A percentile compares a stretch with the other conserved stretches of the same genome.
Conservation (phyloP, 2,329 filamentous ascomycete genomes). For the Phialophora verrucosa region DNA sequence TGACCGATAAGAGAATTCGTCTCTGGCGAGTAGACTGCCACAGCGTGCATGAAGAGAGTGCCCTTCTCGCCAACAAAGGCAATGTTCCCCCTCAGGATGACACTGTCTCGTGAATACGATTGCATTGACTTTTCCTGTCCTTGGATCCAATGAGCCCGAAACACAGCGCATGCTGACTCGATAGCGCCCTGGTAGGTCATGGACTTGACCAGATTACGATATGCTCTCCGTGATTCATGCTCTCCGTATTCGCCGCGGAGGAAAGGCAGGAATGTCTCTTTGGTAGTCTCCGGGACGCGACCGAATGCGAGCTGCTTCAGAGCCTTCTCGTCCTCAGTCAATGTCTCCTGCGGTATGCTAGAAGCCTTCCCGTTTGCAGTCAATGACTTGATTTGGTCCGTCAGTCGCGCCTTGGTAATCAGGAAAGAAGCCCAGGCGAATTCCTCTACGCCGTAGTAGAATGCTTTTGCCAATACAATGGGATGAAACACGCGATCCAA, state of each 20-base stretch:
- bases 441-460: constrained; percentile 31
- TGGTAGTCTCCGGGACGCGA: constrained; percentile 18
- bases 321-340: constrained; percentile 25
- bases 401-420: constrained; percentile 27
- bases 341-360: background rate
- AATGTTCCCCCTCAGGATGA: constrained; percentile 28
- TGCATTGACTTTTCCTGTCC: constrained; percentile 18
- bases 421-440: constrained; percentile 31
- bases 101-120: constrained; percentile 14
- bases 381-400: constrained; percentile 22
- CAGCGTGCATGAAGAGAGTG: constrained; percentile 27
- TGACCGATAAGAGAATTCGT: constrained; percentile 28
- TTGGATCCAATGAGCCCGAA: constrained; percentile 28
- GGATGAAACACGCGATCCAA: constrained; percentile 37
- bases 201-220: constrained; percentile 30
- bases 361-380: background rate
- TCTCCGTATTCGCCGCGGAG: constrained; percentile 32
- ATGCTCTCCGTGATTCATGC: constrained; percentile 20
- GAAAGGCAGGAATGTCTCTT: constrained; percentile 28
- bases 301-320: constrained; percentile 12
- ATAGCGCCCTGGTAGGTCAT: constrained; percentile 36
- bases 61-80: constrained; percentile 33
- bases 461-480: constrained; percentile 29
- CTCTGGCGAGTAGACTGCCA: constrained; percentile 33
- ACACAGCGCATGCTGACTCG: constrained; percentile 28